Evolutionary conservation across 345 rosid species (phyloP).

Genomic region (Reutealis trisperma): DNA sequence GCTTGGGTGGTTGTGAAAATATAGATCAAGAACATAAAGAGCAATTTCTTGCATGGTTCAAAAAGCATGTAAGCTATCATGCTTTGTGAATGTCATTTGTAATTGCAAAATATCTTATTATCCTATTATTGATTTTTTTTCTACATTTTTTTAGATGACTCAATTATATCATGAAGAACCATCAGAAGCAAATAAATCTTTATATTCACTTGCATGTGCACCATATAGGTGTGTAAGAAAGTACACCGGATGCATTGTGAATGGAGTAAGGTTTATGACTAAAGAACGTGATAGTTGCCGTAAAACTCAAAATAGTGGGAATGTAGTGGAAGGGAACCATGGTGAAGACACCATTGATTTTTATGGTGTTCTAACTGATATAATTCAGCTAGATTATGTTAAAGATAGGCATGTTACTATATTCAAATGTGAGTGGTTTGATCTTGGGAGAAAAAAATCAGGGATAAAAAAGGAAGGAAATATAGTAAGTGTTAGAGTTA

Average conservation of each 20-base stretch:
- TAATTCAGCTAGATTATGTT: too few species aligned
- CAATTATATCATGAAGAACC: neutral
- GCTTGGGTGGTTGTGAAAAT: too few species aligned
- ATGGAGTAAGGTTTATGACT: too few species aligned
- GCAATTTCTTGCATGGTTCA: neutral
- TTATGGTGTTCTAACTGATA: neutral
- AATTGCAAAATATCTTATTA: neutral
- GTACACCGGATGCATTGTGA: neutral
- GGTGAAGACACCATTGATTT: neutral
- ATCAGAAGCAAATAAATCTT: neutral
- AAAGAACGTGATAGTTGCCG: too few species aligned
- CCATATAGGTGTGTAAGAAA: neutral
- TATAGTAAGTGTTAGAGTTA: neutral
- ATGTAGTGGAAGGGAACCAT: neutral
- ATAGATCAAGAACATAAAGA: neutral
- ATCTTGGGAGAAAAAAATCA: too few species aligned
- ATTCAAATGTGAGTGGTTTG: too few species aligned
- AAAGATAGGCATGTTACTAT: too few species aligned
- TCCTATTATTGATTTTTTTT: too few species aligned
- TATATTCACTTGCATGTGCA: neutral
- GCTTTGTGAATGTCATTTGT: neutral
- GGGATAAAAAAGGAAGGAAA: neutral
- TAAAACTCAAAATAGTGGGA: neutral
- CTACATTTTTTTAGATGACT: neutral
- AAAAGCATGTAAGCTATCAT: neutral